Evolutionary conservation across 2,329 filamentous ascomycete species (phyloP).

Genomic region (Calonectria pteridis): DNA sequence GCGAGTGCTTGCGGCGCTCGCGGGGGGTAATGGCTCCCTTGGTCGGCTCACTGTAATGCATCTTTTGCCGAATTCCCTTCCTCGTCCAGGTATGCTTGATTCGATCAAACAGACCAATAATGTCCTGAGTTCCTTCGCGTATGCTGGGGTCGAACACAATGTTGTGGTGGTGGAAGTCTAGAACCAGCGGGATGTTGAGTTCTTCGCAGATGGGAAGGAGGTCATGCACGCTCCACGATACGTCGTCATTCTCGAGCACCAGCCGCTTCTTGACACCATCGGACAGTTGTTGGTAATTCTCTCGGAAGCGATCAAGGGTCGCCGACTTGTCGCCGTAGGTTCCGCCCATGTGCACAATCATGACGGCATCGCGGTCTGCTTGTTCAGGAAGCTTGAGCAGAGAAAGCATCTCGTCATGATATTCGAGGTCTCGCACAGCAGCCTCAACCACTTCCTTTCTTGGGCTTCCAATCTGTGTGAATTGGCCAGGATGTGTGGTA

Average conservation of each 20-base stretch:
- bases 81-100: slow-evolving; percentile 87
- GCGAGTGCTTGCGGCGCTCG: slow-evolving; percentile 86
- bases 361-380: slow-evolving; percentile 86
- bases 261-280: slow-evolving; percentile 81
- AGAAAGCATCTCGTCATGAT: slow-evolving; percentile 87
- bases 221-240: slow-evolving; percentile 93
- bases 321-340: slow-evolving; percentile 88
- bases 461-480: slow-evolving; percentile 91
- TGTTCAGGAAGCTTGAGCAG: slow-evolving; percentile 83
- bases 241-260: slow-evolving; percentile 95
- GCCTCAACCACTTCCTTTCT: slow-evolving; percentile 80
- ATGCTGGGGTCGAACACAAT: slow-evolving; percentile 84
- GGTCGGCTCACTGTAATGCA: slow-evolving; percentile 91
- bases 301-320: slow-evolving; percentile 81
- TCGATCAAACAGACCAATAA: slow-evolving; percentile 78
- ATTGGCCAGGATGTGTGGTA: slow-evolving; percentile 93
- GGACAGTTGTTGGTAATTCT: slow-evolving; percentile 77
- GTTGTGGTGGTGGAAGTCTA: slow-evolving; percentile 97
- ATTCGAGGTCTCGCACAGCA: slow-evolving; percentile 85
- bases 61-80: slow-evolving; percentile 91
- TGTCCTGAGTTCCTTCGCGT: slow-evolving; percentile 87
- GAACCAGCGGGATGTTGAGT: slow-evolving; percentile 90
- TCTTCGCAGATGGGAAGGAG: slow-evolving; percentile 91
- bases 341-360: slow-evolving; percentile 95
- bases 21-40: slow-evolving; percentile 76